phyloP scores from a whole-genome alignment of 306 rosid species.

The Ormosia emarginata region DNA sequence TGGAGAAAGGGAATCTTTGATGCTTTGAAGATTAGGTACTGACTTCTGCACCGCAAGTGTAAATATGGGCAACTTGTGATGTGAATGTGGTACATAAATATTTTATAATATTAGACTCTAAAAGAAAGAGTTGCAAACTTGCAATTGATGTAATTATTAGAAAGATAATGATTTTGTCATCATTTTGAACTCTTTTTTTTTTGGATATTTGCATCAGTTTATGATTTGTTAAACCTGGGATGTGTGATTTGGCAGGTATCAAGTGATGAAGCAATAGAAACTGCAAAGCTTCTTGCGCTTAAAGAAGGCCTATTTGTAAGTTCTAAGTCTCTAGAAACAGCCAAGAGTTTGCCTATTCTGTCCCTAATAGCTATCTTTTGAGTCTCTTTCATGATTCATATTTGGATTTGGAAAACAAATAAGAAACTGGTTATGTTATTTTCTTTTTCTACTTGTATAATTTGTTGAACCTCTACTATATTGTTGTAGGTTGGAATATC shows the following conservation, averaged over 20 bases:
- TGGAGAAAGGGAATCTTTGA: not conserved
- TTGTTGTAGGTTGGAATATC: conserved; percentile 53
- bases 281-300: conserved; percentile 57
- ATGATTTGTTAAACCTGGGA: conserved; percentile 7
- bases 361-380: not conserved
- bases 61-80: not conserved
- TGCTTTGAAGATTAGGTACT: not conserved
- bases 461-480: not conserved
- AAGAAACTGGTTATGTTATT: not conserved
- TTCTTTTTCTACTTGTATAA: not conserved
- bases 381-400: not conserved
- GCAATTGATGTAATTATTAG: not conserved
- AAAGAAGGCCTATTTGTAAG: conserved; percentile 72
- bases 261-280: conserved; percentile 60
- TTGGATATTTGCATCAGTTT: not conserved
- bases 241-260: conserved; percentile 38
- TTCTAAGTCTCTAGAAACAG: conserved; percentile 1
- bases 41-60: not conserved
- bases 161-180: not conserved
- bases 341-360: not conserved
- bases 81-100: not conserved
- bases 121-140: not conserved
- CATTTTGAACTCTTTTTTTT: not conserved
- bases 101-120: not conserved
- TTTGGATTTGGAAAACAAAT: not conserved